phyloP scores from a whole-genome alignment of 140 eudicot species.

The Flaveria floridana region DNA sequence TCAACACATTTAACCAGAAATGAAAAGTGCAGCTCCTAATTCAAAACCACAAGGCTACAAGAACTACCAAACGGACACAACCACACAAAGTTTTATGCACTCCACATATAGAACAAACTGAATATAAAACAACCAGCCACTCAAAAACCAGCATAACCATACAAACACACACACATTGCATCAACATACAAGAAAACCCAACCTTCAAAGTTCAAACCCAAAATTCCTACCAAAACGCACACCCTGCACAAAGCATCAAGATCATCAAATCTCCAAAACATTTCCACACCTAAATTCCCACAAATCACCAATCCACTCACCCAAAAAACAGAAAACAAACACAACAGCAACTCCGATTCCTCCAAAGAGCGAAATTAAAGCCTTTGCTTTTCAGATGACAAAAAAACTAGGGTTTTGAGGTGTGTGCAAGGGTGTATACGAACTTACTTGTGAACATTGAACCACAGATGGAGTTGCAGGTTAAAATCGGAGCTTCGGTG shows the following conservation, averaged over 20 bases:
- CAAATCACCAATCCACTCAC: constrained; percentile 23
- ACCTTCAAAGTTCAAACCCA: constrained; percentile 9
- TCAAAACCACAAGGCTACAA: background rate
- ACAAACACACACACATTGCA: constrained; percentile 29
- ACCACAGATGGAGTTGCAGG: constrained; percentile 14
- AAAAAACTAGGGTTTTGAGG: constrained; percentile 52
- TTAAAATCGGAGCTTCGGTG: constrained; percentile 35
- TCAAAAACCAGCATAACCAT: background rate
- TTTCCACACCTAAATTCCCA: constrained; percentile 13
- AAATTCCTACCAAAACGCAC: constrained; percentile 26
- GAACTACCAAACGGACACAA: constrained; percentile 16
- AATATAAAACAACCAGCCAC: constrained; percentile 15
- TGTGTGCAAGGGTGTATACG: constrained; percentile 13
- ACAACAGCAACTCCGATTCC: constrained; percentile 12
- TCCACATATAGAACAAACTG: background rate
- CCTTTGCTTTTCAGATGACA: constrained; percentile 30
- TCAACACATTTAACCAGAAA: background rate
- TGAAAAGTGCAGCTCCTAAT: constrained; percentile 17
- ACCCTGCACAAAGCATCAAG: constrained; percentile 20
- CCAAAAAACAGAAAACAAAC: constrained; percentile 22
- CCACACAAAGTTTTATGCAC: background rate
- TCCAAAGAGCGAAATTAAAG: constrained; percentile 25
- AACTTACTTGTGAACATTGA: constrained; percentile 43
- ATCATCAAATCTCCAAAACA: constrained; percentile 30
- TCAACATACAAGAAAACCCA: background rate